Percentiles rank a stretch among this genome's conserved stretches.
phyloP scores from a whole-genome alignment of 352 stramenopile genomes.

The Phytophthora rubi region DNA sequence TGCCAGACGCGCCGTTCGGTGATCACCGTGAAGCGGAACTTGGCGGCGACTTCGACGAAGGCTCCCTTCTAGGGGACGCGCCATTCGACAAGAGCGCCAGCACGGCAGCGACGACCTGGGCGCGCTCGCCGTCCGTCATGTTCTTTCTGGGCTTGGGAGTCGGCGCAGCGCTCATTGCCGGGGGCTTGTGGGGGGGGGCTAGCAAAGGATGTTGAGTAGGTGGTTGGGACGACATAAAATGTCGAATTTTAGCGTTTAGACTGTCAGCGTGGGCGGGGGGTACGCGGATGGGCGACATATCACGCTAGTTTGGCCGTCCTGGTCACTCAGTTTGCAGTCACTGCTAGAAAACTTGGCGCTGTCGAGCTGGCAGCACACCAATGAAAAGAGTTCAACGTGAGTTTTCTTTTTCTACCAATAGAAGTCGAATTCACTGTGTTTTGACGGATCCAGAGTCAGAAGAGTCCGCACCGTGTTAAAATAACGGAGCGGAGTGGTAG shows the following conservation, averaged over 20 bases:
- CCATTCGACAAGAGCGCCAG: not conserved
- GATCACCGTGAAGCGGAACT: not conserved
- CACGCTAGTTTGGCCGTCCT: not conserved
- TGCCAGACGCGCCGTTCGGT: constrained; percentile 1
- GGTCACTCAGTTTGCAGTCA: not conserved
- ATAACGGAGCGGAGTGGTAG: not conserved
- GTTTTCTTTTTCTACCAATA: not conserved
- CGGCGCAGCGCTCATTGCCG: not conserved
- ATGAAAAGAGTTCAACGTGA: not conserved
- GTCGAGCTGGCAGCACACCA: not conserved
- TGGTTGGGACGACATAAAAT: not conserved
- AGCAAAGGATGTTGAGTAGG: not conserved
- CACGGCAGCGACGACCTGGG: not conserved
- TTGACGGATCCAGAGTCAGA: not conserved
- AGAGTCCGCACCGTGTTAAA: not conserved
- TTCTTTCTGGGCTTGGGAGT: not conserved
- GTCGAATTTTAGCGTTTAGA: not conserved
- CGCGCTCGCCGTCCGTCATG: not conserved
- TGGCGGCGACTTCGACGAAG: not conserved
- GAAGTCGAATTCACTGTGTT: not conserved
- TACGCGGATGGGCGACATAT: constrained; percentile 5
- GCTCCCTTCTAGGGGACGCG: not conserved
- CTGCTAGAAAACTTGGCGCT: not conserved
- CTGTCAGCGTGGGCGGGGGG: not conserved
- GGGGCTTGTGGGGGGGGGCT: not conserved